Conservation (phyloP, 2,329 filamentous ascomycete genomes). For the Dactylella cylindrospora region DNA sequence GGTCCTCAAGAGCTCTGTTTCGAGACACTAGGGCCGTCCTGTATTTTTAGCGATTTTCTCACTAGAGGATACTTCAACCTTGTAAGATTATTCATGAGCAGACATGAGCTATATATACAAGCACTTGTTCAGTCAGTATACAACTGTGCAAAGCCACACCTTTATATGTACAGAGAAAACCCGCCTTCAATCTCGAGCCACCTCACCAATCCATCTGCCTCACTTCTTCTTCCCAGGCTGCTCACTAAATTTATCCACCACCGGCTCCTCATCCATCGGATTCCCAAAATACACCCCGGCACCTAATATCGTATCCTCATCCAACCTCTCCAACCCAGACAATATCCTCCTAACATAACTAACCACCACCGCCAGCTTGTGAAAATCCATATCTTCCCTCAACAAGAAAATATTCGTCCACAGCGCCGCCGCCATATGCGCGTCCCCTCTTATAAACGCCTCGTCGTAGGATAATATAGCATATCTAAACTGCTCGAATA, state of each 20-base stretch:
- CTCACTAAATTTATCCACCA: conserved; percentile 52
- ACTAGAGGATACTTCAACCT: not conserved
- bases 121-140: conserved; percentile 22
- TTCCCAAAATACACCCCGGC: conserved; percentile 59
- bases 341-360: conserved; percentile 64
- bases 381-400: conserved; percentile 63
- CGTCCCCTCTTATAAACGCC: conserved; percentile 73
- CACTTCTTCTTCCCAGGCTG: conserved; percentile 51
- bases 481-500: conserved; percentile 91
- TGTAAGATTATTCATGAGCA: conserved; percentile 9
- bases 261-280: conserved; percentile 52
- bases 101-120: conserved; percentile 22
- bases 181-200: not conserved
- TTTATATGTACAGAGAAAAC: conserved; percentile 15
- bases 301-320: conserved; percentile 58
- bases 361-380: conserved; percentile 63
- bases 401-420: conserved; percentile 94
- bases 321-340: conserved; percentile 58
- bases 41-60: not conserved
- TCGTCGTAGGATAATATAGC: conserved; percentile 82
- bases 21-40: not conserved
- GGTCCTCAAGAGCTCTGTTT: conserved; percentile 22
- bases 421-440: conserved; percentile 74
- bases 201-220: not conserved
- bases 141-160: conserved; percentile 5